These are phyloP conservation scores for Plicaturopsis crispa DNA, from an alignment of 768 basidiomycete genomes.

Conservation along the genomic window DNA sequence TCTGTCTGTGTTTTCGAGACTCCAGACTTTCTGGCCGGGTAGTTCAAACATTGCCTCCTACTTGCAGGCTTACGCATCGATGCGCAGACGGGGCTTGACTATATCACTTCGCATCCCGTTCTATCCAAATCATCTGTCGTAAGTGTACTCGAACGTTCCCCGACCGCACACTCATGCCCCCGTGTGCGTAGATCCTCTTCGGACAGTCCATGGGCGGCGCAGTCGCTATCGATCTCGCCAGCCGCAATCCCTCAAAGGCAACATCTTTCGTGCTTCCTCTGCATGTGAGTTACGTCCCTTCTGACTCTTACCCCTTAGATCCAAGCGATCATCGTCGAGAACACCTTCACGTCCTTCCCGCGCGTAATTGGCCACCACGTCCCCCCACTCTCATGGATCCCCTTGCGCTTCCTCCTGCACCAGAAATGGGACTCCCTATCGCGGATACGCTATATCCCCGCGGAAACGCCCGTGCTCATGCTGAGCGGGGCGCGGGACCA, in stretches of 20 bases:
- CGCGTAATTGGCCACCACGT: slow-evolving; percentile 74
- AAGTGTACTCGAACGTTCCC: slow-evolving; percentile 20
- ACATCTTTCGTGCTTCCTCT: no score
- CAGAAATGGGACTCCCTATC: slow-evolving; percentile 82
- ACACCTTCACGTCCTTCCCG: slow-evolving; percentile 85
- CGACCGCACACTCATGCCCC: no score
- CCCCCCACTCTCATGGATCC: slow-evolving; percentile 48
- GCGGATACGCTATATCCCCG: slow-evolving; percentile 55
- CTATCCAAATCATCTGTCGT: slow-evolving; percentile 67
- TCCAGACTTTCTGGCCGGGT: no score
- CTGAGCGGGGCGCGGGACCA: slow-evolving; percentile 52
- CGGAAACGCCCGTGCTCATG: slow-evolving; percentile 70
- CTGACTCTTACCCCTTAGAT: slow-evolving; percentile 38
- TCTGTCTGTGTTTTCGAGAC: slow-evolving; percentile 22
- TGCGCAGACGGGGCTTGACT: slow-evolving; percentile 78
- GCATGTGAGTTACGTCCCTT: neutral
- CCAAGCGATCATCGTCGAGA: slow-evolving; percentile 79
- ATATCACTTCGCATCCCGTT: slow-evolving; percentile 52
- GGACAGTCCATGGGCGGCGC: slow-evolving; percentile 92
- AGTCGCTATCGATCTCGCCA: slow-evolving; percentile 83
- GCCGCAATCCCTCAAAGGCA: slow-evolving; percentile 65
- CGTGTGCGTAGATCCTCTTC: slow-evolving; percentile 50
- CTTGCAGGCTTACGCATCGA: slow-evolving; percentile 68
- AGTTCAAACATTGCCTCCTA: no score
- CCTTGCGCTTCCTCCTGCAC: slow-evolving; percentile 73